Percentiles rank a stretch among this genome's conserved stretches.
phyloP scores from a whole-genome alignment of 192 early-diverging fungal genomes.

The Backusella luteola region DNA sequence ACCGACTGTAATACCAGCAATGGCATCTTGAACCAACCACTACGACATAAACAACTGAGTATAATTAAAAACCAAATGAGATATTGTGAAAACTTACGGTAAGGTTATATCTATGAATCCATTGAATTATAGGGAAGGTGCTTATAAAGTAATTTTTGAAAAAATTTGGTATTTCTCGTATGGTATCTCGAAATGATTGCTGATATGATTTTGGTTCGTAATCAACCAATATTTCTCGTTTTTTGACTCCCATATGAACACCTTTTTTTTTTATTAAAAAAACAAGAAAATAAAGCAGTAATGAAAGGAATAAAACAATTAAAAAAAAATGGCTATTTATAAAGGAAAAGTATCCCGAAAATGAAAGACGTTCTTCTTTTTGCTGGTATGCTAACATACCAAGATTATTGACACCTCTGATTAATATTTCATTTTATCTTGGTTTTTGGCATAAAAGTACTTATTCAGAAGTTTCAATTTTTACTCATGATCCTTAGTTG shows the following conservation, averaged over 20 bases:
- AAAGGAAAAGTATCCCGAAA: not conserved
- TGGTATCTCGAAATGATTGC: not conserved
- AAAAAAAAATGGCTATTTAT: not conserved
- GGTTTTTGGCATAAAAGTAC: not conserved
- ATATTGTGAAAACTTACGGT: slow-evolving; percentile 18
- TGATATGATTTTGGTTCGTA: not conserved
- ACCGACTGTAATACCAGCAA: slow-evolving; percentile 74
- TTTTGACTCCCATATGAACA: not conserved
- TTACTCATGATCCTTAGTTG: not conserved
- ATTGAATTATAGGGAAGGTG: slow-evolving; percentile 32
- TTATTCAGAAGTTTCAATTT: not conserved
- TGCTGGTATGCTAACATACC: not conserved
- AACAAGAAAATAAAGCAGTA: no score
- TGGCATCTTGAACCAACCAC: slow-evolving; percentile 66
- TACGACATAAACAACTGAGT: not conserved
- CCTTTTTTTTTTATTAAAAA: not conserved
- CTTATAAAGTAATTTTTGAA: slow-evolving; percentile 16
- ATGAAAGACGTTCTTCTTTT: not conserved
- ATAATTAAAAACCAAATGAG: not conserved
- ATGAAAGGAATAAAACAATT: not conserved
- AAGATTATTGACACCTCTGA: not conserved
- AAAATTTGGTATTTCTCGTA: slow-evolving; percentile 1
- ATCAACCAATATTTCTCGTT: not conserved
- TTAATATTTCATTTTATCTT: not conserved
- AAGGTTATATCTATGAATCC: slow-evolving; percentile 37